Conservation (phyloP, 2,329 filamentous ascomycete species). For the Lachnellula subtilissima region DNA sequence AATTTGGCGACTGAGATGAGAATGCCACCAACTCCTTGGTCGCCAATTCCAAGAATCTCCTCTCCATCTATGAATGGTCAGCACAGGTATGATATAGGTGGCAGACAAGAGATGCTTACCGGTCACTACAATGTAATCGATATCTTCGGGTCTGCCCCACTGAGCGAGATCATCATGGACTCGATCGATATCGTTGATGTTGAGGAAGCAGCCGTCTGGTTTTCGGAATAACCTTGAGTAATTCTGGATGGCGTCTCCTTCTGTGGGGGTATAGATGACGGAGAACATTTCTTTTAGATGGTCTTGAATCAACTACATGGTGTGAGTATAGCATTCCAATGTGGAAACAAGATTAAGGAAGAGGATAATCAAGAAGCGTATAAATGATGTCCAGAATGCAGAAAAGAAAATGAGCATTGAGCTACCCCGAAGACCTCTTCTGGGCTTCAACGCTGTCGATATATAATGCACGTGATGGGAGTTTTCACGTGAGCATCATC, state of each 20-base stretch:
- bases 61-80: constrained; percentile 44
- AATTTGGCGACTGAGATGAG: constrained; percentile 82
- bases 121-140: constrained; percentile 85
- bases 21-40: constrained; percentile 81
- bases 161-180: constrained; percentile 63
- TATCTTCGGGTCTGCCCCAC: constrained; percentile 66
- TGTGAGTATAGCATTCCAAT: background rate
- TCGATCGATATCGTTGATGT: constrained; percentile 62
- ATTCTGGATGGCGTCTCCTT: constrained; percentile 82
- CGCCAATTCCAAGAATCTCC: constrained; percentile 81
- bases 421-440: no score
- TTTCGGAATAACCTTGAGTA: constrained; percentile 73
- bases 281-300: constrained; percentile 85
- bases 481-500: background rate
- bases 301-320: constrained; percentile 60
- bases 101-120: constrained; percentile 43
- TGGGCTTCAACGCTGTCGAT: no score
- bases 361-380: background rate
- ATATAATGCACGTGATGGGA: background rate
- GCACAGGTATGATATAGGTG: constrained; percentile 35
- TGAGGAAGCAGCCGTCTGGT: constrained; percentile 77
- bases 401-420: no score
- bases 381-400: no score
- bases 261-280: constrained; percentile 86
- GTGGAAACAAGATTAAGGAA: constrained; percentile 3